Conservation (phyloP, 495 filamentous ascomycete species). For the Aspergillus incahuasiensis region DNA sequence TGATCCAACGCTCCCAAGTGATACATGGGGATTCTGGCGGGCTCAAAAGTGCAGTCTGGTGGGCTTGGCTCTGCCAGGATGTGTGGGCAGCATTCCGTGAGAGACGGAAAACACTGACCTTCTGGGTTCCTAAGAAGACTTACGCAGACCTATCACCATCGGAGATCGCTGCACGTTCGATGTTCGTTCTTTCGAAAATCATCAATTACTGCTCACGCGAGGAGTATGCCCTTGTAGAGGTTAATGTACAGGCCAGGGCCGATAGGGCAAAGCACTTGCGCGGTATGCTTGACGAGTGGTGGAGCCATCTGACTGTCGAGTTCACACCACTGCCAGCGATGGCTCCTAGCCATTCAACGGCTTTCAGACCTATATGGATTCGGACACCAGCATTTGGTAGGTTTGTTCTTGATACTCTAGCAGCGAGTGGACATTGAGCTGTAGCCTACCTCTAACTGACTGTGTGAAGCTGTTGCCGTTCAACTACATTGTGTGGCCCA, state of each 20-base stretch:
- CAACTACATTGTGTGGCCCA: conserved; percentile 19
- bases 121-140: conserved; percentile 3
- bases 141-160: neutral
- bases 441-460: neutral
- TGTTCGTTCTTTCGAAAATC: neutral
- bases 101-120: conserved; percentile 2
- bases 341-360: neutral
- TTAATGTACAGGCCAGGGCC: conserved; percentile 6
- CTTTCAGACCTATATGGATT: conserved; percentile 19
- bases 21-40: neutral
- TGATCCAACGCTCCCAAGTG: neutral
- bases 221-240: neutral
- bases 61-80: conserved; percentile 5
- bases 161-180: neutral
- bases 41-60: conserved; percentile 1
- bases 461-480: conserved; percentile 15
- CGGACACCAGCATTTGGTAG: conserved; percentile 17
- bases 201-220: conserved; percentile 6
- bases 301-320: conserved; percentile 21
- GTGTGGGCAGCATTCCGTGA: conserved; percentile 1
- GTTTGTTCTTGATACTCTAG: neutral
- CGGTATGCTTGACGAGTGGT: conserved; percentile 23
- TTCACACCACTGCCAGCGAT: conserved; percentile 20
- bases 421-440: too few relatives aligned
- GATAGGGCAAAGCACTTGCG: conserved; percentile 15